Evolutionary conservation across 805 yeast species (phyloP), one percentile per base, ranked within the genome.

Genomic region (Nakazawaea holstii): DNA sequence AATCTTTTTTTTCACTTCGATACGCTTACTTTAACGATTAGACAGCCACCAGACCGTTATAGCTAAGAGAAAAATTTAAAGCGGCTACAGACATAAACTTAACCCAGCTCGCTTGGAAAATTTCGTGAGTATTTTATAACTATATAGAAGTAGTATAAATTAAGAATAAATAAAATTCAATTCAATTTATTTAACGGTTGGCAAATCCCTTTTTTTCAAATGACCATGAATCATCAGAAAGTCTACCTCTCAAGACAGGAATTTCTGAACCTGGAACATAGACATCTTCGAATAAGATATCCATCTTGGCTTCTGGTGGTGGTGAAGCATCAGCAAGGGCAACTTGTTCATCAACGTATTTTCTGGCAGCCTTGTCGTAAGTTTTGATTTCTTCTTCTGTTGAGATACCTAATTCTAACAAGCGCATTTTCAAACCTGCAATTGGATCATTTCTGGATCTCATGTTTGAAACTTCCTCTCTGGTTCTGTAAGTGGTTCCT

Each of bases 381-480:
- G 87, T 69, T 77, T 90, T 92, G 70, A 94, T 79, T 77, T 94
- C 98, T 50, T 84, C 95, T 77, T 92, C 99, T 52, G 95, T 77
- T 53, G 97, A 95, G 59, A 94, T 82, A 54, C 77, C 80, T 67
- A 82, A 77, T 59, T 90, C 97, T 61, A 91, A 67, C 56, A 94
- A 74, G 54, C 81, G 87, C 62, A 82, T 83, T 80, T 91, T 92
- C 66, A 94, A 81, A 59, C 98, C 98, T 49, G 96, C 91, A 69
- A 94, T 89, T 60, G 98, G 97, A 70, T 94, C 99, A 69, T 87
- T 90, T 78, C 89, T 87, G 39, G 98, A 89, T 79, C 99, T 87
- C 97, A 94, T 91, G 77, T 92, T 92, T 76, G 91, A 97, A 59
- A 94, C 94, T 77, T 94, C 99, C 76, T 94, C 99, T 79, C 99